These are phyloP conservation scores for Rasamsonia emersonii DNA, from an alignment of 2,329 filamentous ascomycete species.

Conservation along the genomic window DNA sequence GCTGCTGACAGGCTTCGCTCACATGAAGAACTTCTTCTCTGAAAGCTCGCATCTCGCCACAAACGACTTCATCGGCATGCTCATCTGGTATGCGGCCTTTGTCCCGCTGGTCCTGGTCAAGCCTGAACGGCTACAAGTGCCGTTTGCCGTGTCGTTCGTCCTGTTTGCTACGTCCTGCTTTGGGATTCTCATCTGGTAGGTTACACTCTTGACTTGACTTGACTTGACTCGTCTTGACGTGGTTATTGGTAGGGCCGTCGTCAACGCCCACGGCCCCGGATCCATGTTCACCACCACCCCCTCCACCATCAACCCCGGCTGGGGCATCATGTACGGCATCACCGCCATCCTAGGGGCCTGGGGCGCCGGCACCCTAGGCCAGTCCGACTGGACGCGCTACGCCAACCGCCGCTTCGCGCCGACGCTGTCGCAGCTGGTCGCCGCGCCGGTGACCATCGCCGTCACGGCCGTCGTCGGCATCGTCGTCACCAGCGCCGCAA, in stretches of 20 bases:
- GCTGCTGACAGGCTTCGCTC: slow-evolving; percentile 6
- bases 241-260: slow-evolving; percentile 10
- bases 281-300: slow-evolving; percentile 12
- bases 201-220: neutral
- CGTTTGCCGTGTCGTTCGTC: slow-evolving; percentile 16
- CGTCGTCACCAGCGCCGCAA: slow-evolving; percentile 27
- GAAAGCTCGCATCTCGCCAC: slow-evolving; percentile 15
- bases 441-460: slow-evolving; percentile 22
- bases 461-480: slow-evolving; percentile 30
- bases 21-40: slow-evolving; percentile 17
- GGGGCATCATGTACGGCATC: slow-evolving; percentile 18
- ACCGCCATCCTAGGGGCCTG: slow-evolving; percentile 17
- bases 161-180: slow-evolving; percentile 14
- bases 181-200: slow-evolving; percentile 13
- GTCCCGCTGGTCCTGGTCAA: slow-evolving; percentile 14
- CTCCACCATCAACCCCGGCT: slow-evolving; percentile 10
- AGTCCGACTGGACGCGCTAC: slow-evolving; percentile 20
- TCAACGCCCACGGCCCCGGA: slow-evolving; percentile 13
- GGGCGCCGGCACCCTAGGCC: slow-evolving; percentile 17
- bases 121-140: slow-evolving; percentile 15
- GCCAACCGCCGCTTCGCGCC: slow-evolving; percentile 17
- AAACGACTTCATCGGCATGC: slow-evolving; percentile 17
- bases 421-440: slow-evolving; percentile 15
- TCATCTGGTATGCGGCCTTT: slow-evolving; percentile 17
- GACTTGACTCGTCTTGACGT: neutral